Evolutionary conservation across 306 rosid genomes (phyloP), one percentile per base, ranked within the genome.

Genomic region (Neltuma alba): DNA sequence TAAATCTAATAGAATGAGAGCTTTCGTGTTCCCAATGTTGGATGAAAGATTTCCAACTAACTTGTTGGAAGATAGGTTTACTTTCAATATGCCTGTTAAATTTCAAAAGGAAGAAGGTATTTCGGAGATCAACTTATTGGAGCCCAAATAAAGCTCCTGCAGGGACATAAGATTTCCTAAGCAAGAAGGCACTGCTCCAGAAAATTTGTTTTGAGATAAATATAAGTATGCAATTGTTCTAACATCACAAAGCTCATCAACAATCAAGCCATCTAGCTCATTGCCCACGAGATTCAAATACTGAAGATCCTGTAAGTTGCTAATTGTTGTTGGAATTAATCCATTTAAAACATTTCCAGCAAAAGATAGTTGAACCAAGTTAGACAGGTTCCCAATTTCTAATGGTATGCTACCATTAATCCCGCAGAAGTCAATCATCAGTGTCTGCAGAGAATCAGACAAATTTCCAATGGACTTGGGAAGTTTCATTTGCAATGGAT

Each of bases 11-110:
- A 14, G 5, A 83, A 79, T 7, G 74, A 34, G 37, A 10, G 42
- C 81, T 31, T 73, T 79, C 33, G 79, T 10, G 31, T 74, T 79
- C 13, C 50, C 82, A 50, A 82, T 20, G 2, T 50, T 65, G 0
- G 2, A 21, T 7, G 73, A 64, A 44, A 81, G 69, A n/a, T 42
- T 50, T 31, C 76, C 84, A 20, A 12, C 23, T 2, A 81, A 47
- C 67, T 36, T 57, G 61, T 81, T 75, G 18, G 80, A 81, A 25
- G 80, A 81, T 8, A 81, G 12, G 80, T 75, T 30, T 21, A 81
- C 12, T 11, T 9, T 9, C 71, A 81, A 55, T 21, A 45, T 45
- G 67, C 47, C 52, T 14, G 52, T 15, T 20, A 14, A 45, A 45
- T 45, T 14, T 20, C 52, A 45, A 14, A 45, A 45, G 52, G 52